Conservation (phyloP, 108 stramenopile genomes). For the Cyclostephanos invisitatus region DNA sequence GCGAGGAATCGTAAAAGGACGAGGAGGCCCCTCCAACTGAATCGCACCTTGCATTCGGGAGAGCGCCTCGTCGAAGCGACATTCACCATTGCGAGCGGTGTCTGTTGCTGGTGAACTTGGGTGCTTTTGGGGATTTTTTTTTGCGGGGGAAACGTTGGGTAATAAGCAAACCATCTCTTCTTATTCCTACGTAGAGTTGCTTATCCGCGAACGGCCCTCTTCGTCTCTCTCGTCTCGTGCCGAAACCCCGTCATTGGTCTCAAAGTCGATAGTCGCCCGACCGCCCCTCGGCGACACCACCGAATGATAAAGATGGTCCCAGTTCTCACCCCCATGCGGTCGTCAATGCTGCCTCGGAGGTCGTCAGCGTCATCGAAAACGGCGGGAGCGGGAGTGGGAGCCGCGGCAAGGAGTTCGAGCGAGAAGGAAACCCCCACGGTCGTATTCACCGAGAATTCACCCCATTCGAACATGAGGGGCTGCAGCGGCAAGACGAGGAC, state of each 20-base stretch:
- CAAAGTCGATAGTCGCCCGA: background rate
- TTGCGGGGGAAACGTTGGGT: too few relatives aligned
- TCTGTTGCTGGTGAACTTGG: background rate
- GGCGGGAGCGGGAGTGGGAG: conserved; percentile 7
- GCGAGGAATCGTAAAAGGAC: background rate
- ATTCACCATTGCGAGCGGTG: background rate
- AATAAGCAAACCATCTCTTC: too few relatives aligned
- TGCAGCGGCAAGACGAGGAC: background rate
- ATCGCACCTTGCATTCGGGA: background rate
- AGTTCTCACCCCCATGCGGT: conserved; percentile 2
- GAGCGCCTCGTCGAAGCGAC: background rate
- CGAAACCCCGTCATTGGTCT: too few relatives aligned
- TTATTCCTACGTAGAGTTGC: too few relatives aligned
- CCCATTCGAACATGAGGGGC: background rate
- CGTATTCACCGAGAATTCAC: conserved; percentile 12
- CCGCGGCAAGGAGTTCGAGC: conserved; percentile 14
- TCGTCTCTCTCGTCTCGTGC: too few relatives aligned
- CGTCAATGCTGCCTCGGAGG: background rate
- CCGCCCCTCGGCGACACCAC: background rate
- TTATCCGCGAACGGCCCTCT: too few relatives aligned
- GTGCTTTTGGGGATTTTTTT: too few relatives aligned
- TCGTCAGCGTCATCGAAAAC: background rate
- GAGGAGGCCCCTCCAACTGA: background rate
- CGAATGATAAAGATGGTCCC: background rate
- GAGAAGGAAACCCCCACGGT: conserved; percentile 40